Conservation (phyloP, 2,329 filamentous ascomycete genomes). For the Colletotrichum sidae region DNA sequence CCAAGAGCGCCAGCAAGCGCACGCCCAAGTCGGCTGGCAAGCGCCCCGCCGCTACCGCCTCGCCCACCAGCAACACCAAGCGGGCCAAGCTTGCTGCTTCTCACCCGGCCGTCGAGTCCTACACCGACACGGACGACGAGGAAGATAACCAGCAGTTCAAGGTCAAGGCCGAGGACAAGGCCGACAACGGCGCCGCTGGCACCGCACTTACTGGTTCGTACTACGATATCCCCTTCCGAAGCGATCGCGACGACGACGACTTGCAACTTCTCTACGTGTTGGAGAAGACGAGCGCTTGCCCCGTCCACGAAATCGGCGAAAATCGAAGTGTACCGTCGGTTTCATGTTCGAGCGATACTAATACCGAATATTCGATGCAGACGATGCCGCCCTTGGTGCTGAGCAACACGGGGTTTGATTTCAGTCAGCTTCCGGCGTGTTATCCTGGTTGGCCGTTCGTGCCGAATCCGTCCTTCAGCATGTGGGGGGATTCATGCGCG, state of each 20-base stretch:
- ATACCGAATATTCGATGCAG: conserved; percentile 31
- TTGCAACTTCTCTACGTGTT: conserved; percentile 36
- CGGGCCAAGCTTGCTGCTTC: conserved; percentile 27
- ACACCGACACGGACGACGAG: conserved; percentile 24
- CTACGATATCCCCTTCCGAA: conserved; percentile 18
- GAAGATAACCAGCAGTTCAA: conserved; percentile 25
- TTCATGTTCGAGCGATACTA: conserved; percentile 34
- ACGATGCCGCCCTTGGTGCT: conserved; percentile 11
- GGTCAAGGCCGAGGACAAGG: conserved; percentile 19
- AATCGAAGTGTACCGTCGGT: conserved; percentile 13
- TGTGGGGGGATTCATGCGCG: conserved; percentile 23
- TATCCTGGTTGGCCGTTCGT: conserved; percentile 26
- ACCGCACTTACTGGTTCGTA: conserved; percentile 25
- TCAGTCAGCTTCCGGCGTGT: conserved; percentile 6
- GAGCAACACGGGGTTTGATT: conserved; percentile 17
- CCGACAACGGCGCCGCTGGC: neutral
- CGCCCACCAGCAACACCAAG: conserved; percentile 31
- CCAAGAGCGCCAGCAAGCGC: conserved; percentile 39
- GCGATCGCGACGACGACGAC: conserved; percentile 35
- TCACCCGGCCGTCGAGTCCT: conserved; percentile 27
- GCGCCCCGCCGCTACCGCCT: conserved; percentile 11
- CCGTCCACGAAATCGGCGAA: conserved; percentile 26
- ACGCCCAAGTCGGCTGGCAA: conserved; percentile 37
- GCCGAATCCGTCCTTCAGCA: neutral
- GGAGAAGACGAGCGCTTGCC: conserved; percentile 31